phyloP scores from a whole-genome alignment of 1,284 basidiomycete species.

The Moesziomyces aphidis region DNA sequence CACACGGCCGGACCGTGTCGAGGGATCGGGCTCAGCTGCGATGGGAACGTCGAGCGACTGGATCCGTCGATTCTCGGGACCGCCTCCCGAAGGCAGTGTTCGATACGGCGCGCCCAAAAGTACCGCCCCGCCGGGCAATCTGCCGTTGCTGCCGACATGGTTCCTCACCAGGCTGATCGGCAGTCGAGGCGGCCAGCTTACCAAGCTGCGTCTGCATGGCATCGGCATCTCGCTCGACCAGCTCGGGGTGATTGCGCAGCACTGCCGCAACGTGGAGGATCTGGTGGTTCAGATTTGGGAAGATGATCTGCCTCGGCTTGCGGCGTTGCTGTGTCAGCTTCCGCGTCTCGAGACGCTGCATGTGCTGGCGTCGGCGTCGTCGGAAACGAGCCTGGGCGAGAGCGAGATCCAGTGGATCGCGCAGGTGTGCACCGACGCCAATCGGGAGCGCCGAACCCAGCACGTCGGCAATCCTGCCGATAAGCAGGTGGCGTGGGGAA shows the following conservation, averaged over 20 bases:
- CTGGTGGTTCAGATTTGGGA: conserved; percentile 63
- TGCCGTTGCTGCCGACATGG: conserved; percentile 30
- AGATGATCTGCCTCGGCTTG: conserved; percentile 44
- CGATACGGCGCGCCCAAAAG: conserved; percentile 27
- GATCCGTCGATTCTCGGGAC: conserved; percentile 39
- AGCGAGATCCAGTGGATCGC: conserved; percentile 46
- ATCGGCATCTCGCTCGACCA: conserved; percentile 58
- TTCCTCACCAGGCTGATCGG: conserved; percentile 39
- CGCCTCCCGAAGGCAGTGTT: conserved; percentile 41
- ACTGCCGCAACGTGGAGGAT: conserved; percentile 48
- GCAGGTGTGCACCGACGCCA: conserved; percentile 32
- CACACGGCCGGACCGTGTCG: neutral
- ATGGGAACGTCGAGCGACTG: conserved; percentile 15
- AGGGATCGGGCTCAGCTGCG: neutral
- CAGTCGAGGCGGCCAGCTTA: conserved; percentile 39
- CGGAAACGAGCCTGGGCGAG: conserved; percentile 42
- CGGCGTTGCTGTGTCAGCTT: conserved; percentile 37
- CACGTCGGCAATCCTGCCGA: neutral
- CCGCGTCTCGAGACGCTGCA: conserved; percentile 50
- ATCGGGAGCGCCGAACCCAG: conserved; percentile 32
- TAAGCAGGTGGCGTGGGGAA: conserved; percentile 11
- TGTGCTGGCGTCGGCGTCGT: conserved; percentile 48
- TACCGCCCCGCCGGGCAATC: conserved; percentile 24
- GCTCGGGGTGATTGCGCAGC: conserved; percentile 41
- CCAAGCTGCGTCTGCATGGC: conserved; percentile 55